Evolutionary conservation across 2,329 filamentous ascomycete genomes (phyloP), one percentile per base, ranked within the genome.

Genomic region (Trichoderma oligosporum): DNA sequence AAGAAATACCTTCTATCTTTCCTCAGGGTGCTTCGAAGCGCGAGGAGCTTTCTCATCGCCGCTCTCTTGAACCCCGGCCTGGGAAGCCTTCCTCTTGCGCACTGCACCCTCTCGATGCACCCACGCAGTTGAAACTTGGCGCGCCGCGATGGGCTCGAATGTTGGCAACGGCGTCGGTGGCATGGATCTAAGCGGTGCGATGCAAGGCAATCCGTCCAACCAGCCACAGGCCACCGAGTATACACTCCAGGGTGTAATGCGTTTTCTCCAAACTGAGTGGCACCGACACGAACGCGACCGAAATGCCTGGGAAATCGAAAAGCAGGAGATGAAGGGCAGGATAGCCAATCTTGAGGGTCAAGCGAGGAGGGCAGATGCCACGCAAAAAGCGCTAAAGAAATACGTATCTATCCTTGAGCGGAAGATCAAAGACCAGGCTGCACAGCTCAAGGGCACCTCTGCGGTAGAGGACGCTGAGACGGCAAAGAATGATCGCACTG

Each of bases 261-360:
- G 94, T 74, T 99, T 99, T 73, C 84, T 99, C 36, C 94, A 99
- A 76, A 94, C 94, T 46, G 93, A 99, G 82, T 99, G 94, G 94
- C 94, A 99, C 75, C 88, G 91, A 65, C 93, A 99, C 73, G 94
- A 99, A 76, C 89, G 94, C 74, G 94, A 97, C 70, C 86, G 94
- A 67, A 99, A 99, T 75, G 87, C 91, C 35, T 99, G 94, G 94
- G 94, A 99, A 74, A 99, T 99, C 71, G 94, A 99, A 75, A 87
- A 91, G 70, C 94, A 96, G 67, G 94, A 99, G 77, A 97, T 99
- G 94, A 96, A 96, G 78, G 91, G 90, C 64, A 87, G 95, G 68
- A 97, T 99, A 76, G 93, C 93, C 51, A 88, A 89, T 67, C 83
- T 97, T 63, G 94, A 99, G 74, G 94, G 94, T 55, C 90, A 96